Evolutionary conservation across 2,329 filamentous ascomycete genomes (phyloP), one percentile per base, ranked within the genome.

Genomic region (Coccinonectria pachysandricola): DNA sequence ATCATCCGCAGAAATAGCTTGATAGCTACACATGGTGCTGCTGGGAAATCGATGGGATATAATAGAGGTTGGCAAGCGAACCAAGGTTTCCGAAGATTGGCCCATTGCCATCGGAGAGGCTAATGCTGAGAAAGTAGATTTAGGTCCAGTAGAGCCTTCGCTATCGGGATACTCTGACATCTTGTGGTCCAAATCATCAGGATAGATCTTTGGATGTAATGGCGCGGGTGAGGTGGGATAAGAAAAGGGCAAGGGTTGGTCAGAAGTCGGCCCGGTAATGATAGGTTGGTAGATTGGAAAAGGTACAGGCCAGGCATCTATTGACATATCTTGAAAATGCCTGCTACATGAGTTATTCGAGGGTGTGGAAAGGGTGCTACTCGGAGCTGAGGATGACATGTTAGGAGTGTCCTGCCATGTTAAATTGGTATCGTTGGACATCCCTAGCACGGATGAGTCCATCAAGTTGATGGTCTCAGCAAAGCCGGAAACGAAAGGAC

Each of bases 121-220:
- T 37, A n/a, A 59, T 53, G 51, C 59, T 62, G 59, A 64, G 62
- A 55, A 67, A n/a, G n/a, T n/a, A n/a, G n/a, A n/a, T n/a, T n/a
- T n/a, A n/a, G n/a, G n/a, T n/a, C n/a, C n/a, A n/a, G n/a, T n/a
- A n/a, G n/a, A n/a, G n/a, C n/a, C n/a, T n/a, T n/a, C n/a, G 16
- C 55, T 49, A 15, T 59, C 54, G 19, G 51, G 32, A 32, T 56
- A 65, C 12, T 45, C 47, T 15, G 52, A 30, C 22, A 62, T 43
- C 11, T 49, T 36, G 17, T 58, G 28, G 2, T 35, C 36, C 32
- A 51, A 35, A 15, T 30, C 30, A 15, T 47, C 48, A 17, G 48
- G 50, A 34, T 59, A 49, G 25, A 53, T 40, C 5, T 46, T 39
- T 10, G 49, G 42, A 30, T 56, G 64, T 8, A 49, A 31, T 21